Evolutionary conservation across 1,284 basidiomycete species (phyloP), one percentile per base, ranked within the genome.

Genomic region (Sphaerobolus stellatus): DNA sequence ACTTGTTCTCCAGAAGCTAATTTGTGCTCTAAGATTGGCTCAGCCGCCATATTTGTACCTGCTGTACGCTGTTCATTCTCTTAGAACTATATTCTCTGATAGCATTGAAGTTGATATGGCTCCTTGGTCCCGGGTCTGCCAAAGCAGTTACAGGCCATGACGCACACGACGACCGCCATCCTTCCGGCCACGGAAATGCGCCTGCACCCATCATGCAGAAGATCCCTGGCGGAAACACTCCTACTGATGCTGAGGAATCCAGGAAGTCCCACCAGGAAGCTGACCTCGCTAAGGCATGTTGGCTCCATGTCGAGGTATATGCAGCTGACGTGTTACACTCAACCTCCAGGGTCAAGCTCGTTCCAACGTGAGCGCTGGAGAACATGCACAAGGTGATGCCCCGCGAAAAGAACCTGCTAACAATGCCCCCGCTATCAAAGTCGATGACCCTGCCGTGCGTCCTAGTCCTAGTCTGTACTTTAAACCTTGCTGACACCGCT

Each of bases 1-100:
- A 36, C 33, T 36, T 36, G 18, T 18, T 36, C 18, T 11, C 33
- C 18, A 11, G 18, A 11, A 36, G 11, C 41, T 43, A 24, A 4
- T 43, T 18, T 36, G 33, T 36, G 4, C 14, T 43, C 28, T 43
- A 14, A 70, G 68, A 65, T 68, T 56, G 68, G 65, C 49, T 68
- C 68, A 56, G 61, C 64, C 0, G 44, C 66, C 31, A 57, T 68
- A 13, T 70, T 70, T 57, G 67, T 63, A 9, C 64, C 67, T 30
- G 48, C 61, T 40, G 68, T 70, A 54, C 41, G 41, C 11, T n/a
- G 28, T 9, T 9, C 18, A n/a, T n/a, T n/a, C n/a, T n/a, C 28
- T 7, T 43, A 11, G 3, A 43, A 43, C 4, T 43, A 8, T n/a
- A n/a, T n/a, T n/a, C n/a, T n/a, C 5, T 50, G 20, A 20, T 40